Base-by-base conservation (phyloP, 495 filamentous ascomycete species). In the Clohesyomyces aquaticus region DNA sequence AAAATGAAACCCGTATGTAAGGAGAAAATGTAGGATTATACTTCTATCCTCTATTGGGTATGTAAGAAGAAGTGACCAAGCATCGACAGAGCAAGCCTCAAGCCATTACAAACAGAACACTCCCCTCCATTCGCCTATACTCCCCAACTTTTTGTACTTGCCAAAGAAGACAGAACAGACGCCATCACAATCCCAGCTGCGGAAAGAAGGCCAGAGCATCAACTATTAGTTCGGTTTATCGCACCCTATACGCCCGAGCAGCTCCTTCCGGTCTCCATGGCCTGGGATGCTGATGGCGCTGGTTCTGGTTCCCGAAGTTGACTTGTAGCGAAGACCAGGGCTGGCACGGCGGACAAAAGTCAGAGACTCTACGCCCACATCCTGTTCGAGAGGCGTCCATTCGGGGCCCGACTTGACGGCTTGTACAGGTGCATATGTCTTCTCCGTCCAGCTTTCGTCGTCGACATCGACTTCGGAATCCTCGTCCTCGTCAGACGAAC, bases 401-500 rank as follows among this genome's bases (percentile, higher is more conserved):
- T 78, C 35, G 63, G 46, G 29, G 71, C 54, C 26, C 55, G 65
- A 35, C 61, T 63, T 76, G 60, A 16, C 38, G 16, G 55, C 69
- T 25, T 55, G 59, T 54, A 72, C 64, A 57, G 65, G 61, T 29
- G 50, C 49, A n/a, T 35, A 22, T 8, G 35, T 14, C 53, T 18
- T 45, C 16, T 50, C 41, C 14, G 48, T 43, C 11, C 21, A n/a
- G 22, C 23, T 10, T 27, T 55, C 45, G n/a, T 56, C 61, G 22
- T 73, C 66, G 23, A 77, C 67, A 21, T 81, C 78, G 11, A 82
- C 81, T 32, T 84, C 78, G 18, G 14, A 38, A 14, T 85, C 82
- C 23, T 84, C 81, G 21, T 81, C 86, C 70, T 97, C 93, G 63
- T 91, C 91, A 65, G 96, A 93, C 72, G 90, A 95, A 51, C 93